Evolutionary conservation across 495 filamentous ascomycete species (phyloP).

Genomic region (Pseudevernia furfuracea): DNA sequence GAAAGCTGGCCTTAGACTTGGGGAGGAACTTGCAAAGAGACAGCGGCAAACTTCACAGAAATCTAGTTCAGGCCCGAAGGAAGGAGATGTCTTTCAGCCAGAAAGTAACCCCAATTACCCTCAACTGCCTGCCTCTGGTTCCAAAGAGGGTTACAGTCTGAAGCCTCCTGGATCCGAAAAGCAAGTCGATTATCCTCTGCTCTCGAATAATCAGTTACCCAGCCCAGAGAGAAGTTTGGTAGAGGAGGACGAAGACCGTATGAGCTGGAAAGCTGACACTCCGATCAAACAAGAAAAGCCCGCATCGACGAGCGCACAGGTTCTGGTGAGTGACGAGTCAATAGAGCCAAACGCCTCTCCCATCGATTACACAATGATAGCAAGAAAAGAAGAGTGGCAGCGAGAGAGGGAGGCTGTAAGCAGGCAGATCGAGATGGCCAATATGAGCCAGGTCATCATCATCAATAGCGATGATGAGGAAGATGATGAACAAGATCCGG

Average conservation of each 20-base stretch:
- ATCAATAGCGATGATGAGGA: slow-evolving; percentile 42
- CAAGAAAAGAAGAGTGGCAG: slow-evolving; percentile 42
- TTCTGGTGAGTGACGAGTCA: not conserved
- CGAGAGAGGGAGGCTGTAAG: slow-evolving; percentile 44
- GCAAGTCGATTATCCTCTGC: slow-evolving; percentile 11
- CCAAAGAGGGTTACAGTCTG: slow-evolving; percentile 9
- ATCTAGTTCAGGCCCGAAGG: not conserved
- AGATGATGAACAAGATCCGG: slow-evolving; percentile 17
- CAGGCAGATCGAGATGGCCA: slow-evolving; percentile 42
- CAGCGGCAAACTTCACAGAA: slow-evolving; percentile 6
- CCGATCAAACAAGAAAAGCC: slow-evolving; percentile 11
- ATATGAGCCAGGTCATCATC: slow-evolving; percentile 42
- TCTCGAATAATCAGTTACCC: slow-evolving; percentile 23
- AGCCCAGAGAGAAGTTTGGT: slow-evolving; percentile 27
- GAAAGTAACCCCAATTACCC: not conserved
- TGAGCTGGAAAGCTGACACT: slow-evolving; percentile 33
- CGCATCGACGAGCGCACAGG: not conserved
- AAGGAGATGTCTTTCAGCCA: slow-evolving; percentile 2
- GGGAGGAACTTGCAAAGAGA: slow-evolving; percentile 42
- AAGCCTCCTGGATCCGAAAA: slow-evolving; percentile 4
- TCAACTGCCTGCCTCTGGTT: not conserved
- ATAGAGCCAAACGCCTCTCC: not conserved
- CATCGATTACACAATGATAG: slow-evolving; percentile 19
- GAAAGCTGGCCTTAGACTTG: slow-evolving; percentile 41
- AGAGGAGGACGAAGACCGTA: slow-evolving; percentile 28